Percentiles rank a stretch among this genome's conserved stretches.
Evolutionary conservation across 768 basidiomycete species (phyloP).

Genomic region (Exidia glandulosa): DNA sequence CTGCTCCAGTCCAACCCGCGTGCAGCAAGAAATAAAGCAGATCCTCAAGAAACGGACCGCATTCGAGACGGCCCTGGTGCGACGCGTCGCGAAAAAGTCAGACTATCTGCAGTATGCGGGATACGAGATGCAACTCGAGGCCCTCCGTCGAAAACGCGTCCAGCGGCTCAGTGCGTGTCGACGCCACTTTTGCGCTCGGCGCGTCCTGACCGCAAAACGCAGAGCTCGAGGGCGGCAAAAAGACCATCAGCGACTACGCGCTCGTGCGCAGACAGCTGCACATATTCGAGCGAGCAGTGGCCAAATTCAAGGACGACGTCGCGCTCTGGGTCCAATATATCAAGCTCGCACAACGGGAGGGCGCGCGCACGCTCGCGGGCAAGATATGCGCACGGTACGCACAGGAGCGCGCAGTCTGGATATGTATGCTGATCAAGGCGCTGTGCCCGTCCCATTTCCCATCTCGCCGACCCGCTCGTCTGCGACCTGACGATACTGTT

Average conservation of each 20-base stretch:
- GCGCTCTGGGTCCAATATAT: slow-evolving; percentile 86
- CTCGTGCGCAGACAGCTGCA: slow-evolving; percentile 77
- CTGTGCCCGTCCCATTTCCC: no score
- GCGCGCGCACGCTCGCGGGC: slow-evolving; percentile 68
- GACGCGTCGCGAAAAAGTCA: slow-evolving; percentile 71
- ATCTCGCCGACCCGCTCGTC: no score
- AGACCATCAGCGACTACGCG: slow-evolving; percentile 52
- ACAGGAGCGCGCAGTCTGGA: no score
- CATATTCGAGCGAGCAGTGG: slow-evolving; percentile 83
- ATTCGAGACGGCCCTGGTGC: slow-evolving; percentile 75
- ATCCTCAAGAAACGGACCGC: slow-evolving; percentile 76
- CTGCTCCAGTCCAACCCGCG: slow-evolving; percentile 7
- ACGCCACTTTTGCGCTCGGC: neutral
- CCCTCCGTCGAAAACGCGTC: slow-evolving; percentile 62
- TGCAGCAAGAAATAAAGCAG: slow-evolving; percentile 65
- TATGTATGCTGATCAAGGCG: no score
- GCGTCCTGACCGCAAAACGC: neutral
- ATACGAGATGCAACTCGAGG: slow-evolving; percentile 84
- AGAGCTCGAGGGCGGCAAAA: slow-evolving; percentile 29
- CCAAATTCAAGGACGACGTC: slow-evolving; percentile 80
- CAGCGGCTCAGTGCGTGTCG: slow-evolving; percentile 53
- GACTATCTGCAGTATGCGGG: slow-evolving; percentile 88
- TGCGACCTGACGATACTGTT: no score
- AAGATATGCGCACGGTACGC: slow-evolving; percentile 71
- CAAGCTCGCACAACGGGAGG: slow-evolving; percentile 68